phyloP scores from a whole-genome alignment of 73 alveolate genomes.

The Breviolum minutum region DNA sequence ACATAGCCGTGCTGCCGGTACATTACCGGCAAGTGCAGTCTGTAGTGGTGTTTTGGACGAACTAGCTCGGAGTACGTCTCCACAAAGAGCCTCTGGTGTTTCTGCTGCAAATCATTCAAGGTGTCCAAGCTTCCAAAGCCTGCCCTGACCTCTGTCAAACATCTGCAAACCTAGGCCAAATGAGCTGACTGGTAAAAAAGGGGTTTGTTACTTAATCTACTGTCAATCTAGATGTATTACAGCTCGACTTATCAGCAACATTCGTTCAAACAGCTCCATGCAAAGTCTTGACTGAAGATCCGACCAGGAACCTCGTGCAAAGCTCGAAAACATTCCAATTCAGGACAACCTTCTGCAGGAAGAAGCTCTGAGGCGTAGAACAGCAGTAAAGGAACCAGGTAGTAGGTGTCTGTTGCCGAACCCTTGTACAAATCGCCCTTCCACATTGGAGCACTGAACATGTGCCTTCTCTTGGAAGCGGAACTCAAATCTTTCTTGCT shows the following conservation, averaged over 20 bases:
- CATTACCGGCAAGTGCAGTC: background rate
- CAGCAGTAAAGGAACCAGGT: background rate
- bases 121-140: background rate
- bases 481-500: background rate
- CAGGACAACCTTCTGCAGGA: background rate
- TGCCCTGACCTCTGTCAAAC: background rate
- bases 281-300: background rate
- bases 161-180: background rate
- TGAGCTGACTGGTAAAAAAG: background rate
- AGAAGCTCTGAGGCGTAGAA: background rate
- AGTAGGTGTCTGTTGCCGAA: background rate
- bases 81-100: background rate
- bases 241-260: no score
- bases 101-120: background rate
- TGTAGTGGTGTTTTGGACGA: background rate
- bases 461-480: background rate
- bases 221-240: no score
- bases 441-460: background rate
- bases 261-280: background rate
- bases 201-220: no score
- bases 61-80: background rate
- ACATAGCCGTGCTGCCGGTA: background rate
- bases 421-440: background rate
- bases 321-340: background rate
- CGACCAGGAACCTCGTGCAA: background rate